Conservation (phyloP, 1,139 yeast genomes). For the Lodderomyces margitis region DNA sequence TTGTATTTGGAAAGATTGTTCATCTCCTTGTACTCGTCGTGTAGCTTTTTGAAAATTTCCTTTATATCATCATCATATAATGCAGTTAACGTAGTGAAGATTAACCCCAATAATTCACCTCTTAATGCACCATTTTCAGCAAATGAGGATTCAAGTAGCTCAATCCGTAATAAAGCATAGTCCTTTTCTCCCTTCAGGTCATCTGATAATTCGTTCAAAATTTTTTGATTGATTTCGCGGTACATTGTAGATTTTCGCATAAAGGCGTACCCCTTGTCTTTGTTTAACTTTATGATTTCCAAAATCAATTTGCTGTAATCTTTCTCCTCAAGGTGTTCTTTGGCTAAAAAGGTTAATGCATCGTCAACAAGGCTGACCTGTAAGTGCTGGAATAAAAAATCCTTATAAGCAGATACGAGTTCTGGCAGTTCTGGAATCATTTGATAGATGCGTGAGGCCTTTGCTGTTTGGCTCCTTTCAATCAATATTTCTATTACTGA, state of each 20-base stretch:
- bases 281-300: constrained; percentile 29
- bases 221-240: constrained; percentile 28
- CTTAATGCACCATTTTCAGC: constrained; percentile 14
- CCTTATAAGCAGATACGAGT: constrained; percentile 3
- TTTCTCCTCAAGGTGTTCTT: constrained; percentile 10
- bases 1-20: constrained; percentile 27
- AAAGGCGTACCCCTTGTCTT: constrained; percentile 28
- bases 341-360: constrained; percentile 8
- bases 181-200: constrained; percentile 22
- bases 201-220: constrained; percentile 30
- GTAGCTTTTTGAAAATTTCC: constrained; percentile 26
- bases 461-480: neutral
- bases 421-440: neutral
- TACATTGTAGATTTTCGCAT: constrained; percentile 29
- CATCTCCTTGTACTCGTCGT: constrained; percentile 29
- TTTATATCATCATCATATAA: constrained; percentile 16
- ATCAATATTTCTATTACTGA: constrained; percentile 7
- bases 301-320: constrained; percentile 20
- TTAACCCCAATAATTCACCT: constrained; percentile 18
- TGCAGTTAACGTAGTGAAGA: constrained; percentile 14
- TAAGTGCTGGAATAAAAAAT: constrained; percentile 9
- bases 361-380: constrained; percentile 15
- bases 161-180: constrained; percentile 32
- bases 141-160: constrained; percentile 34
- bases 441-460: constrained; percentile 9